Base-by-base conservation (phyloP, 768 basidiomycete species). In the Rossbeevera mucosa region DNA sequence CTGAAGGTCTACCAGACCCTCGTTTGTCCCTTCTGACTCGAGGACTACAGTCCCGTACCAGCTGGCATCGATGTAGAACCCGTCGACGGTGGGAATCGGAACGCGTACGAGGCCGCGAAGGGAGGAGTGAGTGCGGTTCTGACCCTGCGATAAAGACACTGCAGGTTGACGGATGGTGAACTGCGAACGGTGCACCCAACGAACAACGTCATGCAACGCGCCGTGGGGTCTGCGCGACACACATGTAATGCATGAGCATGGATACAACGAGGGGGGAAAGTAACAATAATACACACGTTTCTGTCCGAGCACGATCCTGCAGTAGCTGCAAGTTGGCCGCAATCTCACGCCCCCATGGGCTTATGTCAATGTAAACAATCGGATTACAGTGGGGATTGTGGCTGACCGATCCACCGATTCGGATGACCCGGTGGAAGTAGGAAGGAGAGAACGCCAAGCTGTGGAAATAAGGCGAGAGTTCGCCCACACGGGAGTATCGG, bases 11-110 rank as follows among this genome's bases (percentile, higher is more conserved):
- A 79, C 81, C 22, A 91, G 76, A 9, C 86, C 83, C 62, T 94
- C 91, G 64, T 91, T 87, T 40, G 91, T 93, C 33, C 90, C 90
- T 64, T 92, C 89, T 11, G 88, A 83, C 72, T 94, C 91, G 22
- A 94, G 79, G 24, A 93, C 80, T 42, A 94, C 78, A 0, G 80
- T 85, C 3, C 91, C 91, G 59, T 84, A 87, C 91, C 91, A 94
- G 38, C 86, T 84, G 4, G 83, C 71, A 64, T 93, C 89, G 13
- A 92, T 80, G 38, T 76, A 77, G 49, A 83, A 74, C 16, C 74
- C 75, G 3, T 77, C 72, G 0, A 77, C 70, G 5, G 78, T 77
- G 0, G 85, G 84, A 9, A 85, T 81, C 0, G 80, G 80, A 12
- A 80, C 61, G 33, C 45, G 67, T 56, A 54, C 41, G 2, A 61